phyloP scores from a whole-genome alignment of 1,139 yeast species.

The Sugiyamaella xylanicola region DNA sequence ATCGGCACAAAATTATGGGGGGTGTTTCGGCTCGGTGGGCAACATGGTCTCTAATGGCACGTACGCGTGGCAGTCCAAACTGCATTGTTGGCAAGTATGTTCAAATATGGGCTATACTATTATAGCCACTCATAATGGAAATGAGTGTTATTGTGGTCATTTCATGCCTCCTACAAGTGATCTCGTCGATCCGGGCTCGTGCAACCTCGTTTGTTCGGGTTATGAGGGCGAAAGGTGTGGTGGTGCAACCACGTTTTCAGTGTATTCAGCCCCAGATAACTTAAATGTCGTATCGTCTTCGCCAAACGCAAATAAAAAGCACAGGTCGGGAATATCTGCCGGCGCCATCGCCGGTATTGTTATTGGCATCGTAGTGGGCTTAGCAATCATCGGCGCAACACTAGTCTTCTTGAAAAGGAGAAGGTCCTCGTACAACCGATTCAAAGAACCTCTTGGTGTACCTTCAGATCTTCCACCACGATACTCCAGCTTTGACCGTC shows the following conservation, averaged over 20 bases:
- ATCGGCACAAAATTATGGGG: constrained; percentile 19
- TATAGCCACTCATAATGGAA: constrained; percentile 61
- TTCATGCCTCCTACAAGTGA: constrained; percentile 51
- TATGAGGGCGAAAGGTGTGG: constrained; percentile 59
- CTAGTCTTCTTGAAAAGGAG: constrained; percentile 51
- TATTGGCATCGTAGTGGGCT: constrained; percentile 38
- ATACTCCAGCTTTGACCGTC: neutral
- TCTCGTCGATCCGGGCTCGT: constrained; percentile 39
- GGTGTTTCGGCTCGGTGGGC: constrained; percentile 33
- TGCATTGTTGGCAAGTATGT: constrained; percentile 25
- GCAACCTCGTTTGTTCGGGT: constrained; percentile 56
- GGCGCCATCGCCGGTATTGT: constrained; percentile 42
- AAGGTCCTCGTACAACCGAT: constrained; percentile 48
- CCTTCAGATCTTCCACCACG: constrained; percentile 26
- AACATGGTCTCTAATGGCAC: constrained; percentile 28
- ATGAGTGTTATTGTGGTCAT: constrained; percentile 66
- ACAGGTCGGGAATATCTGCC: constrained; percentile 28
- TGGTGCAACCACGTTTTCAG: constrained; percentile 50
- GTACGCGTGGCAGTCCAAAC: constrained; percentile 25
- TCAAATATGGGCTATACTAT: constrained; percentile 42
- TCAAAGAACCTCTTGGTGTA: constrained; percentile 37
- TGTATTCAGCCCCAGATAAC: constrained; percentile 43
- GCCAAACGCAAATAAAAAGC: constrained; percentile 22
- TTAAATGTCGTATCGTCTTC: constrained; percentile 30
- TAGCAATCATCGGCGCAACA: constrained; percentile 49